Evolutionary conservation across 2,329 filamentous ascomycete species (phyloP).

Genomic region (Aureobasidium sp.): DNA sequence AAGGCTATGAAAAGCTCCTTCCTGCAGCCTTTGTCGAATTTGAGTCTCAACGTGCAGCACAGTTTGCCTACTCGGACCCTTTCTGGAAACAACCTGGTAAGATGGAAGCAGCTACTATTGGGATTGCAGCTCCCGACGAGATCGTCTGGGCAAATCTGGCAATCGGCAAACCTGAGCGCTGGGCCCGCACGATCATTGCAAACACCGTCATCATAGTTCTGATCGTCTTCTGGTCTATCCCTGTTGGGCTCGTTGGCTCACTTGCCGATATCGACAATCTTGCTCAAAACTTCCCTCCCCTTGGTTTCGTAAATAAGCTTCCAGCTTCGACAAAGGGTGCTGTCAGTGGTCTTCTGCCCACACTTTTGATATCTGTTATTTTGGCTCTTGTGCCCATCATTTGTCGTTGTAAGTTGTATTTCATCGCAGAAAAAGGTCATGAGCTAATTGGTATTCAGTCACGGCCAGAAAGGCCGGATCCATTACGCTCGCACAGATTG

Average conservation of each 20-base stretch:
- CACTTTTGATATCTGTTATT: constrained; percentile 37
- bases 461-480: constrained; percentile 19
- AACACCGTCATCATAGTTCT: constrained; percentile 35
- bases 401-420: constrained; percentile 19
- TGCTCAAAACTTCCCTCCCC: constrained; percentile 32
- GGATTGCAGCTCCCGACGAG: constrained; percentile 34
- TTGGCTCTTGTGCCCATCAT: constrained; percentile 41
- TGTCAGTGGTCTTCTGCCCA: constrained; percentile 40
- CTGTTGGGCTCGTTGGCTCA: constrained; percentile 38
- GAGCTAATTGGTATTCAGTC: constrained; percentile 23
- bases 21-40: constrained; percentile 87
- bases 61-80: constrained; percentile 62
- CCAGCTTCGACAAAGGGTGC: constrained; percentile 37
- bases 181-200: constrained; percentile 27
- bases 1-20: constrained; percentile 59
- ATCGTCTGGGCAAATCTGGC: constrained; percentile 37
- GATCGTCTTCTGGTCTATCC: constrained; percentile 42
- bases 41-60: constrained; percentile 69
- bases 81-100: constrained; percentile 23
- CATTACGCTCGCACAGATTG: constrained; percentile 34
- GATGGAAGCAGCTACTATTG: constrained; percentile 35
- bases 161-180: constrained; percentile 32
- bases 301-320: constrained; percentile 38
- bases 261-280: constrained; percentile 41
- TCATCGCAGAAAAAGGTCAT: background rate